phyloP scores from a whole-genome alignment of 495 filamentous ascomycete species.

The Darksidea phi region DNA sequence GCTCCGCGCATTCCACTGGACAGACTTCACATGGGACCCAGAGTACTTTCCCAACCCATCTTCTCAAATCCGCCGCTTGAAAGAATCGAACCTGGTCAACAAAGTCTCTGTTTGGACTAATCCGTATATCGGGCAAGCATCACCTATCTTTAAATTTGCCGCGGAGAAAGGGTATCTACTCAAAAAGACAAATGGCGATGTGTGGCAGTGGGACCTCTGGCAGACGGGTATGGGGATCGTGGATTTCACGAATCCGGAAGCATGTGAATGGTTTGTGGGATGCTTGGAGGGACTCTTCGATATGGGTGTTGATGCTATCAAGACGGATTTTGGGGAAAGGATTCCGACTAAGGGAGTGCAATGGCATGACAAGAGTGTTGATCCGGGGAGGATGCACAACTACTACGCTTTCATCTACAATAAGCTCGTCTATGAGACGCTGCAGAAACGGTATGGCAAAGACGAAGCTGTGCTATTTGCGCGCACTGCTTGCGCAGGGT shows the following conservation, averaged over 20 bases:
- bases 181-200: slow-evolving; percentile 65
- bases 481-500: slow-evolving; percentile 63
- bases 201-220: slow-evolving; percentile 76
- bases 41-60: slow-evolving; percentile 68
- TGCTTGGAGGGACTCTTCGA: slow-evolving; percentile 62
- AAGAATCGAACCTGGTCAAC: slow-evolving; percentile 57
- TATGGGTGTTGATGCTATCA: slow-evolving; percentile 67
- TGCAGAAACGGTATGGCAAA: slow-evolving; percentile 58
- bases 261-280: slow-evolving; percentile 57
- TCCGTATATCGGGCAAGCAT: slow-evolving; percentile 67
- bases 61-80: slow-evolving; percentile 63
- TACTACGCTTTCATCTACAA: slow-evolving; percentile 73
- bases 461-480: slow-evolving; percentile 67
- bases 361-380: slow-evolving; percentile 44
- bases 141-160: slow-evolving; percentile 62
- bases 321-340: slow-evolving; percentile 72
- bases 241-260: slow-evolving; percentile 71
- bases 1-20: slow-evolving; percentile 68
- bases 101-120: slow-evolving; percentile 69
- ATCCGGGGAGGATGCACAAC: slow-evolving; percentile 69
- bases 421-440: slow-evolving; percentile 63
- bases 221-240: slow-evolving; percentile 72
- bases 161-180: slow-evolving; percentile 67
- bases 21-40: slow-evolving; percentile 67
- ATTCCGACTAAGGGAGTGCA: slow-evolving; percentile 64